Base-by-base conservation (phyloP, 2,329 filamentous ascomycete genomes). In the Podosphaera fusca region DNA sequence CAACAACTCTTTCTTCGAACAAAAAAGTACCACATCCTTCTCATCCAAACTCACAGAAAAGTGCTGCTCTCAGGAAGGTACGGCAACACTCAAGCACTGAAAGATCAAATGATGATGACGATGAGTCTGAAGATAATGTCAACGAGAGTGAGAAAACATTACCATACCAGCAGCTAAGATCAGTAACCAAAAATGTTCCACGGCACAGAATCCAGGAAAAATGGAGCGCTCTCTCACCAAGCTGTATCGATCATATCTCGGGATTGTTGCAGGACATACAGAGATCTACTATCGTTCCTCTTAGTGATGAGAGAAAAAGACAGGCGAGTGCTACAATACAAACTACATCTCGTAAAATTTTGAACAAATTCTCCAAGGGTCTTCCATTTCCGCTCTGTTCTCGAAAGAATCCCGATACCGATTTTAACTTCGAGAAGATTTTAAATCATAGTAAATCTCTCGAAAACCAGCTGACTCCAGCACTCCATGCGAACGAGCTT, bases 371-470 rank as follows among this genome's bases (percentile, higher is more conserved):
- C 4, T 68, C 72, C 14, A 75, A 74, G 38, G 78, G 77, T 9
- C 71, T 84, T 55, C 81, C 81, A n/a, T 85, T 87, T 64, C 83
- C 83, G 0, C 79, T 78, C 0, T 72, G 75, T 2, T 69, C 69
- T 47, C 68, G 68, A 56, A 72, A 70, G 6, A 70, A 73, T 14
- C 73, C 78, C 55, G 76, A 75, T 50, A 71, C 74, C 34, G 79
- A 83, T 64, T 77, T 87, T 52, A 75, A 84, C 63, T 81, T 81
- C 60, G 82, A 86, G 65, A 76, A 74, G 62, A 75, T 81, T 12
- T 70, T 82, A 7, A 76, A 81, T 62, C 75, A 75, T n/a, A 78
- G 78, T 60, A 69, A 72, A 58, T 68, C 68, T 7, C 67, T 83
- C 33, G 77, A 84, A 64, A 70, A 70, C 59, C 74, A 76, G 67